Evolutionary conservation across 1,284 basidiomycete genomes (phyloP), one percentile per base, ranked within the genome.

Genomic region (Malassezia sp.): DNA sequence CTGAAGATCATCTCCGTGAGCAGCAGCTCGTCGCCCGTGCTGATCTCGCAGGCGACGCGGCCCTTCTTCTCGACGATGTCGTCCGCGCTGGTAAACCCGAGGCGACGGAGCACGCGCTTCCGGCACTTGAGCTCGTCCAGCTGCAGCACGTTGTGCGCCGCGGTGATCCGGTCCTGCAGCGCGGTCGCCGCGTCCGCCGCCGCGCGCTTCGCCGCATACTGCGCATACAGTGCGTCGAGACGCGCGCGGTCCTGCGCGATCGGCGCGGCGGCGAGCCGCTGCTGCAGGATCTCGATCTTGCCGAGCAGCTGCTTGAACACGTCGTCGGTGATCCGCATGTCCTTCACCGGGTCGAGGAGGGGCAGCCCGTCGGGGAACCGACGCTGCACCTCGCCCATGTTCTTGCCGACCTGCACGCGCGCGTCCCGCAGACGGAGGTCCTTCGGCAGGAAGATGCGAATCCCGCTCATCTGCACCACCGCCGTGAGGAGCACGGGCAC

Each of bases 21-120:
- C 23, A 99, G 75, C 38, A 99, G 73, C 73, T 99, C 93, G 67
- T 99, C 93, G 11, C 93, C 93, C 1, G 90, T 84, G 61, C 83
- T 88, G 71, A 99, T 96, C 74, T 99, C 93, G 71, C 93, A 99
- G 14, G 93, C 93, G 0, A 97, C 93, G 33, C 93, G 78, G 1
- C 93, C 93, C 73, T 99, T 99, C 77, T 91, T 83, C 69, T 96
- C 90, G 11, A 96, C 88, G 42, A 97, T 91, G 69, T 96, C 93
- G 2, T 83, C 79, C 3, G 80, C 71, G 3, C 79, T 83, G 0
- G 88, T 90, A 74, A 97, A 97, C 0, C 85, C 90, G 3, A 97
- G 73, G 27, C 91, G 79, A 26, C 93, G 79, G 12, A 97, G 77
- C 0, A 95, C 89, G 18, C 91, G 84, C 72, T 97, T 97, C 42